A percentile compares a stretch with the other conserved stretches of the same genome.
phyloP scores from a whole-genome alignment of 2,329 filamentous ascomycete species.

The Talaromyces sp. region DNA sequence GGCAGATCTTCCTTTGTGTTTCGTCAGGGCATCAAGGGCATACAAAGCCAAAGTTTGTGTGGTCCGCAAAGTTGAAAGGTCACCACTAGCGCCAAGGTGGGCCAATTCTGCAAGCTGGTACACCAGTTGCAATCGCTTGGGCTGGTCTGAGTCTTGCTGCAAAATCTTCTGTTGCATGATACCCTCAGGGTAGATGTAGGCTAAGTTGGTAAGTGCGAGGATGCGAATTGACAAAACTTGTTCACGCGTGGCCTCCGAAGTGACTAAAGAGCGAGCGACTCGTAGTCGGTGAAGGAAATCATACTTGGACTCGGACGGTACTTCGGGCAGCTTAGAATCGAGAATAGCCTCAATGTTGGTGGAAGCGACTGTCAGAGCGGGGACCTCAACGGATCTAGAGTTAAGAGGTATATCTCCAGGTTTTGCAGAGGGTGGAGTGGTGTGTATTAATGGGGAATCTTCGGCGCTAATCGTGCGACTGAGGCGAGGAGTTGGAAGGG shows the following conservation, averaged over 20 bases:
- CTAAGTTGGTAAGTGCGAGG: conserved; percentile 82
- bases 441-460: conserved; percentile 48
- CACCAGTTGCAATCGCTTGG: conserved; percentile 78
- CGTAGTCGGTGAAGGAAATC: conserved; percentile 81
- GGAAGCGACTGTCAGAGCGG: conserved; percentile 43
- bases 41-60: conserved; percentile 78
- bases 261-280: conserved; percentile 72
- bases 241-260: conserved; percentile 62
- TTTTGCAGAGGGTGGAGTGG: conserved; percentile 31
- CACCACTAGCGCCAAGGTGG: conserved; percentile 70
- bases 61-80: conserved; percentile 63
- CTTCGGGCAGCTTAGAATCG: conserved; percentile 48
- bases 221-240: conserved; percentile 75
- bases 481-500: conserved; percentile 51
- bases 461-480: conserved; percentile 40
- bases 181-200: conserved; percentile 78
- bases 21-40: conserved; percentile 78
- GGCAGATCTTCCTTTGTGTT: conserved; percentile 67
- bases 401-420: conserved; percentile 33
- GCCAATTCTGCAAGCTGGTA: conserved; percentile 91
- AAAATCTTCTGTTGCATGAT: conserved; percentile 83
- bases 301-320: conserved; percentile 71
- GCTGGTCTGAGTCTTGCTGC: conserved; percentile 83
- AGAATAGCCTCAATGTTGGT: conserved; percentile 33
- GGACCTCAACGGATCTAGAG: conserved; percentile 60